Conservation (phyloP, 768 basidiomycete species). For the Boletus huronensis region DNA sequence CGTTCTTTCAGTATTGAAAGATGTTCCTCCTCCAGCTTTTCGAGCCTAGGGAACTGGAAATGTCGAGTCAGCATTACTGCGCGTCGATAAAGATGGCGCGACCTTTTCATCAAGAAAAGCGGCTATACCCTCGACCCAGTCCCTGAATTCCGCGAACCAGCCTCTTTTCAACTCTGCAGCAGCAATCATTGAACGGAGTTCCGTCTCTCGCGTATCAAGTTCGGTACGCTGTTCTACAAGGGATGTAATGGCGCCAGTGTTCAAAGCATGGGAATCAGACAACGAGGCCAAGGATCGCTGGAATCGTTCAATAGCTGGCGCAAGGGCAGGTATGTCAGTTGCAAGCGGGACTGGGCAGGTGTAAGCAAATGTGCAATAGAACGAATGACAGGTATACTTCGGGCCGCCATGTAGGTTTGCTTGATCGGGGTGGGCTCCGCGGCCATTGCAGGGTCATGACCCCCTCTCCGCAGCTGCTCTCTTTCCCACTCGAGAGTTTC, state of each 20-base stretch:
- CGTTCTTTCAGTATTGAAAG: conserved; percentile 72
- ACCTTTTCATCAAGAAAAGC: conserved; percentile 91
- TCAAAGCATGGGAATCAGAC: conserved; percentile 63
- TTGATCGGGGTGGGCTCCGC: conserved; percentile 40
- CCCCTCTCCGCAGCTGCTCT: conserved; percentile 77
- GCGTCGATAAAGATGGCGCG: conserved; percentile 3
- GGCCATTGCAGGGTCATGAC: conserved; percentile 43
- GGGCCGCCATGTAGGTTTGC: conserved; percentile 64
- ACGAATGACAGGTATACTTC: conserved; percentile 46
- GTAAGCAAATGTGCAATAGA: conserved; percentile 12
- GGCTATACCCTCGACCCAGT: conserved; percentile 80
- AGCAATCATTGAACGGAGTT: conserved; percentile 71
- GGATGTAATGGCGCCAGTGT: conserved; percentile 52
- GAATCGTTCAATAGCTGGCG: conserved; percentile 56
- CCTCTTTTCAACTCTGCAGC: conserved; percentile 73
- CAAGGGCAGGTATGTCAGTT: conserved; percentile 62
- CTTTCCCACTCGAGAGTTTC: conserved; percentile 84
- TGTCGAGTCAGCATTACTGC: not conserved
- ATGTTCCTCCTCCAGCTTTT: conserved; percentile 74
- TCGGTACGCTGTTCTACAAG: conserved; percentile 62
- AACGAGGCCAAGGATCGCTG: conserved; percentile 56
- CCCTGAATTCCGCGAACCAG: conserved; percentile 76
- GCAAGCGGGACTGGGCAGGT: conserved; percentile 56
- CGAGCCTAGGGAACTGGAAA: conserved; percentile 68
- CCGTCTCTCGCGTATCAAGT: conserved; percentile 63